Base-by-base conservation (phyloP, 371 early-diverging fungal species). In the Saksenaea oblongispora region DNA sequence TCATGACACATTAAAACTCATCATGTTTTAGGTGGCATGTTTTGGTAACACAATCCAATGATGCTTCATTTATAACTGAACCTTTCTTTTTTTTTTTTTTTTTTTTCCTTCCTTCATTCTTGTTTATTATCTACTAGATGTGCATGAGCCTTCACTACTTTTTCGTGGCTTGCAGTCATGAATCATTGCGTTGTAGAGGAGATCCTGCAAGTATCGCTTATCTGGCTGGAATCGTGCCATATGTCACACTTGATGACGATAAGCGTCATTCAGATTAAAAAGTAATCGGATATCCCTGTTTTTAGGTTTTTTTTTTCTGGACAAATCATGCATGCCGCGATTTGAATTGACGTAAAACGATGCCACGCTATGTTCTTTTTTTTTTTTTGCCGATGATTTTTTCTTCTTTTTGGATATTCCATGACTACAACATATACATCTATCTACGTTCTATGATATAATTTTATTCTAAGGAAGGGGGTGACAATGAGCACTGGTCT, bases 61-160 rank as follows among this genome's bases (percentile, higher is more conserved):
- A 17, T n/a, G 14, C n/a, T 27, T 4, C 51, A 18, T 22, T 22
- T 22, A 18, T 47, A 31, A 31, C 15, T 56, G 15, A 54, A 28
- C 28, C 37, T 34, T 31, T 22, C 8, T 34, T 27, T 54, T 36
- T 34, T 67, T 51, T 64, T 24, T 28, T 27, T 18, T 22, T 26
- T 53, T 11, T 17, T n/a, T n/a, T n/a, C n/a, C n/a, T n/a, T n/a
- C 18, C 15, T 13, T 17, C 41, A 15, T 22, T 55, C 31, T 44
- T 57, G 22, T 59, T 53, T 57, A 15, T 56, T 53, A 54, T 53
- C 9, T n/a, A 14, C 11, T 64, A 78, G 78, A 74, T 78, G 78
- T 72, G 71, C 34, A 63, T 59, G 7, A 78, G 78, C 56, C 60
- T 78, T 26, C 75, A 78, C 66, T 74, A 64, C 44, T 78, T 78